Evolutionary conservation across 192 early-diverging fungal species (phyloP).

Genomic region (Coemansia sp.): DNA sequence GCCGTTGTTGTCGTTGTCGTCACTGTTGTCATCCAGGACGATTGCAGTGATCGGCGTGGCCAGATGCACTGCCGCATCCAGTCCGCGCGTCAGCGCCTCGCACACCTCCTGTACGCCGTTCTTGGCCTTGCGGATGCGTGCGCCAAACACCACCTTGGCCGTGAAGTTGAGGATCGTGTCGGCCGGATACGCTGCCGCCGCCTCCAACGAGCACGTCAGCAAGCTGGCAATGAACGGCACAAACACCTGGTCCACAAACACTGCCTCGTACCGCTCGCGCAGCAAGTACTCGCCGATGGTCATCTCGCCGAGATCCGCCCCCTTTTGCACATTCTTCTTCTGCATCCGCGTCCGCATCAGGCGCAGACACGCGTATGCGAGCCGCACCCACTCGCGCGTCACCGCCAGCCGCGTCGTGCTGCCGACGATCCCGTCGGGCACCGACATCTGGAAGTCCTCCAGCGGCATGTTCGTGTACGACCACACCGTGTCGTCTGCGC

Average conservation of each 20-base stretch:
- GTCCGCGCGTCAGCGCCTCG: constrained; percentile 13
- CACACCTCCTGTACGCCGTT: constrained; percentile 44
- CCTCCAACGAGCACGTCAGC: constrained; percentile 40
- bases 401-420: constrained; percentile 15
- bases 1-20: not conserved
- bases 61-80: constrained; percentile 11
- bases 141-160: constrained; percentile 34
- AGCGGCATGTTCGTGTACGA: constrained; percentile 45
- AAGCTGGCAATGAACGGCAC: constrained; percentile 48
- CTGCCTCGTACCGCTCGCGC: constrained; percentile 11
- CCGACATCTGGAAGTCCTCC: constrained; percentile 27
- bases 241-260: constrained; percentile 30
- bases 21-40: not conserved
- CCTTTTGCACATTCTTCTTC: not conserved
- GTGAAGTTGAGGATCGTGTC: constrained; percentile 42
- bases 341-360: constrained; percentile 13
- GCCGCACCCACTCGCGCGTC: constrained; percentile 41
- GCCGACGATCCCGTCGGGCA: constrained; percentile 17
- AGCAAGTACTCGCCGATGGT: constrained; percentile 38
- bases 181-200: constrained; percentile 40
- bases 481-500: constrained; percentile 21
- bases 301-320: constrained; percentile 9
- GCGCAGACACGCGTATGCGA: constrained; percentile 20
- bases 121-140: constrained; percentile 35
- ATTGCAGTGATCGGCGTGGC: constrained; percentile 12